Base-by-base conservation (phyloP, 108 stramenopile species). In the Skeletonema costatum region DNA sequence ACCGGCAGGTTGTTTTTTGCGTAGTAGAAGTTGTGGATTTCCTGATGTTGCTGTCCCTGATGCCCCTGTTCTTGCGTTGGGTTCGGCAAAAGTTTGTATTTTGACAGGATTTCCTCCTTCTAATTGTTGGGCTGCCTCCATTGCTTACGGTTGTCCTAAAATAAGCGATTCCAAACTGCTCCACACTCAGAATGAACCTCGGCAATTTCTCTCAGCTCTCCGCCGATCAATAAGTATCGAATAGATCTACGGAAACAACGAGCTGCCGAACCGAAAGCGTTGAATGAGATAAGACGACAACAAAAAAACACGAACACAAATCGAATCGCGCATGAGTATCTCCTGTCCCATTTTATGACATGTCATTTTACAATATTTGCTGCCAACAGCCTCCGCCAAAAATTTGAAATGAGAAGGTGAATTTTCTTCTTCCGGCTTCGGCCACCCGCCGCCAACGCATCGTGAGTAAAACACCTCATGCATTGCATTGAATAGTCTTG, bases 1-100 rank as follows among this genome's bases (percentile, higher is more conserved):
- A 7, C 80, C 80, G 41, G 64, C 66, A 46, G 73, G 73, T 42
- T 58, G 65, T 6, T 38, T 66, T 30, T 56, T 25, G 30, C 63
- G 63, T 8, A 33, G 5, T 8, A 64, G 33, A 1, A 19, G 35
- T 25, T 19, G 63, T 11, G 29, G 63, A 19, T 19, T 35, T 2
- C 38, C 36, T 8, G 17, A 35, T 19, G 63, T 19, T 35, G 33
- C 38, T 35, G 63, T 11, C 32, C 19, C n/a, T 9, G 38, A 60
- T 46, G 42, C 39, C 30, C 16, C 35, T 44, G 41, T 10, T 44
- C 44, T 46, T 4, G 16, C 44, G 44, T 39, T 17, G 19, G 17
- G 29, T 38, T 64, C 63, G 1, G n/a, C 17, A n/a, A 25, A 64
- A 9, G 36, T 39, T 29, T 64, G 63, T 19, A 64, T 64, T 5